phyloP scores from a whole-genome alignment of 768 basidiomycete species.

The Hygrophoropsis aurantiaca region DNA sequence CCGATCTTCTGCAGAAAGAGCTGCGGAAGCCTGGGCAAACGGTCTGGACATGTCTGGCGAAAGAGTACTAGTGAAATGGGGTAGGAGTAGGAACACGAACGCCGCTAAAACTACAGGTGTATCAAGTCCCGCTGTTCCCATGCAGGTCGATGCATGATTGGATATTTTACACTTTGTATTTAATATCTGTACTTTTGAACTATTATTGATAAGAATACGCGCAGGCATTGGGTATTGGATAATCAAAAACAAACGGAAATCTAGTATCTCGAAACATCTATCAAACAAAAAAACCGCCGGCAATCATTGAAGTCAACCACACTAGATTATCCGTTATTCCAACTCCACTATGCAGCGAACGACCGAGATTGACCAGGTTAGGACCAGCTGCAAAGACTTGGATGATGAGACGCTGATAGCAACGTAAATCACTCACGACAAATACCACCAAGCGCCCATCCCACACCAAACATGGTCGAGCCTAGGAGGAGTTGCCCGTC shows the following conservation, averaged over 20 bases:
- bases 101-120: constrained; percentile 30
- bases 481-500: constrained; percentile 49
- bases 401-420: neutral
- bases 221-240: too few relatives aligned
- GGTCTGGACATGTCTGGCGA: constrained; percentile 86
- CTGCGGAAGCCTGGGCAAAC: constrained; percentile 87
- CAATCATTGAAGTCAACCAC: constrained; percentile 40
- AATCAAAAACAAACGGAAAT: too few relatives aligned
- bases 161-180: neutral
- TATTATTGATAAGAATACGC: neutral
- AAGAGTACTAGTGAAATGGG: constrained; percentile 81
- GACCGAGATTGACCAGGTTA: constrained; percentile 60
- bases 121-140: constrained; percentile 7
- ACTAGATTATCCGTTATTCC: constrained; percentile 31
- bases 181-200: neutral
- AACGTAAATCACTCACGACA: constrained; percentile 49
- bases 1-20: constrained; percentile 78
- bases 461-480: constrained; percentile 57
- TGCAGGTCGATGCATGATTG: constrained; percentile 13
- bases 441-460: constrained; percentile 61
- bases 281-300: constrained; percentile 18
- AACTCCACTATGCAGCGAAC: constrained; percentile 38
- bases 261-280: neutral
- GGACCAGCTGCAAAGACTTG: constrained; percentile 49
- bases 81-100: constrained; percentile 59